Base-by-base conservation (phyloP, 176 grass and related monocot genomes). In the Dactylis glomerata region DNA sequence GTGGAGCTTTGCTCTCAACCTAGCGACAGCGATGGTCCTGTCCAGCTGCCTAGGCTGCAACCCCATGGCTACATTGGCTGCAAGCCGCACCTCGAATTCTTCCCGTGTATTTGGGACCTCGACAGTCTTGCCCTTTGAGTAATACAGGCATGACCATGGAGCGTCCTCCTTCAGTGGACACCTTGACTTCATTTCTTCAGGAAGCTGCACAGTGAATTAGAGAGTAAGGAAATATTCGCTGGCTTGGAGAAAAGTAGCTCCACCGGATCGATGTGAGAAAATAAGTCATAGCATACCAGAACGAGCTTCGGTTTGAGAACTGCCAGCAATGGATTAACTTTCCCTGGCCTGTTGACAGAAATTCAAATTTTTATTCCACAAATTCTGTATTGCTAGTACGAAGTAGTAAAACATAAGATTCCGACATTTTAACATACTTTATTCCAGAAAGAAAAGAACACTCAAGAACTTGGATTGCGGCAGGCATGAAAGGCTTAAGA, bases 381-480 rank as follows among this genome's bases (percentile, higher is more conserved):
- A 61, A 70, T 69, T 38, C 17, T 86, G 32, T 3, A 73, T 88
- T 19, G 26, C 17, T 82, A 57, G 22, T 10, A 26, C 8, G 17
- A 75, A 78, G 49, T 64, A 88, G 55, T 20, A 79, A 86, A 81
- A 44, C 32, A 34, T 10, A 80, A 67, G 13, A 30, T 75, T 83
- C 83, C 73, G 37, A 79, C 47, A 6, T 40, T 40, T 40, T 40
- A 40, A 40, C 37, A 40, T 5, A 98, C 96, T 87, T 89, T 34
- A 98, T 74, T 75, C 96, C 96, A 86, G 96, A 98, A 79, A 98
- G 91, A 73, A 98, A 95, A 76, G 93, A 93, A 78, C 93, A 98
- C 57, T 95, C 89, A 3, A 98, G 96, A 61, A 98, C 91, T 71
- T 90, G 90, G 13, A 93, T 93, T 57, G 86, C 77, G 83, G 83